Percentiles rank a stretch among this genome's conserved stretches.
Conservation (phyloP, 192 early-diverging fungal genomes). For the Diversispora eburnea region DNA sequence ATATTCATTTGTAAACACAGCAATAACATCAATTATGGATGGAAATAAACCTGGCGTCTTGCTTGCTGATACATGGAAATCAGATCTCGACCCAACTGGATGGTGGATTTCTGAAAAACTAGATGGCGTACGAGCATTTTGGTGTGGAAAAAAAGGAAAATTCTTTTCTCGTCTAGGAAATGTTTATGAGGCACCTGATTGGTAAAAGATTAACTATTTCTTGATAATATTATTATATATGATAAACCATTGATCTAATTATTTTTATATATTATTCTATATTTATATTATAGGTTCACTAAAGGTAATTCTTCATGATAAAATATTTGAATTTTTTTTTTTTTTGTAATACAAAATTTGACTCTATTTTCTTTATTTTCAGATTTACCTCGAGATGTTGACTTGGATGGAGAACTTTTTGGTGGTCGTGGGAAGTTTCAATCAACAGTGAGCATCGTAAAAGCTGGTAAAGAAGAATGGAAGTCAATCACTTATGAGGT, state of each 20-base stretch:
- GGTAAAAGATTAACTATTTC: not conserved
- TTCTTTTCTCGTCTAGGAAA: slow-evolving; percentile 6
- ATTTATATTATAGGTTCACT: slow-evolving; percentile 53
- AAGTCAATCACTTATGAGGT: slow-evolving; percentile 49
- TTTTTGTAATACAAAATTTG: too few relatives aligned
- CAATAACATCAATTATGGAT: slow-evolving; percentile 26
- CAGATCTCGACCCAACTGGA: slow-evolving; percentile 56
- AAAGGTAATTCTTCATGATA: slow-evolving; percentile 37
- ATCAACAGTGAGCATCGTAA: slow-evolving; percentile 62
- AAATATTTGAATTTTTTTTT: not conserved
- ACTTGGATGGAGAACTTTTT: slow-evolving; percentile 72
- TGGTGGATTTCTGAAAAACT: slow-evolving; percentile 75
- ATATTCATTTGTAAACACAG: not conserved
- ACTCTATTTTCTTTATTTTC: slow-evolving; percentile 50
- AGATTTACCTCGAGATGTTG: slow-evolving; percentile 49
- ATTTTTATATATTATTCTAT: not conserved
- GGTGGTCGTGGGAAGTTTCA: slow-evolving; percentile 61
- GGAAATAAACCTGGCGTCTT: slow-evolving; percentile 35
- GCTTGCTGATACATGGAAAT: slow-evolving; percentile 41
- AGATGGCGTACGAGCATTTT: slow-evolving; percentile 25
- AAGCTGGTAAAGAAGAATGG: slow-evolving; percentile 46
- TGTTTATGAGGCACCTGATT: slow-evolving; percentile 1
- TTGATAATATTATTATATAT: not conserved
- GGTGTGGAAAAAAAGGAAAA: not conserved
- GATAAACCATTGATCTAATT: not conserved